Base-by-base conservation (phyloP, 2,329 filamentous ascomycete species). In the Drechslerella stenobrocha region DNA sequence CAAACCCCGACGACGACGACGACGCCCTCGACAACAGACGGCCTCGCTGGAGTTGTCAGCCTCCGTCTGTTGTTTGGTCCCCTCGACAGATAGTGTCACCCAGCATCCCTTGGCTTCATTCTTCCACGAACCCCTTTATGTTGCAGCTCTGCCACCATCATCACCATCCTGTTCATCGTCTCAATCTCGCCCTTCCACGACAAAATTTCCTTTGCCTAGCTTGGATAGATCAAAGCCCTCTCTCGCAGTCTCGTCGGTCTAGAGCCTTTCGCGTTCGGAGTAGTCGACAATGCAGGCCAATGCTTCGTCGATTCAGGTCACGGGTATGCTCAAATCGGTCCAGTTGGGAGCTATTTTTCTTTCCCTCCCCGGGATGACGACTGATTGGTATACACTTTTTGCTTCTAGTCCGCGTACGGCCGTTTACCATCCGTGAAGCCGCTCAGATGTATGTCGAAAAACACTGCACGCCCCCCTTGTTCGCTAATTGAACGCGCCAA, bases 351-450 rank as follows among this genome's bases (percentile, higher is more conserved):
- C 34, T 15, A 3, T 4, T 37, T 13, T 4, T 13, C 15, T 7
- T 42, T 18, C 4, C 8, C 4, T 42, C 4, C 37, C 4, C n/a
- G 2, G 37, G 4, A 18, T 20, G 15, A 20, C 15, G 15, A 4
- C 37, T 42, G 22, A 18, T 20, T 18, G 15, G 8, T 37, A 9
- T 11, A 48, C 13, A 8, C 18, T 22, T 22, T 15, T 35, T 15
- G 37, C 7, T 24, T 45, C 26, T 35, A 86, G 85, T 88, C 70
- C 84, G 85, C 74, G 85, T 88, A 72, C 83, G 85, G 72, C 85
- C 85, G 3, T 88, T 88, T 73, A 88, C 85, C 8, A 96, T 97
- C 73, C 83, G 90, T 79, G 93, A 98, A 81, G 93, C 93, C 72
- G 93, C 93, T 37, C 92, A 97, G 79, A 79, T 98, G 81, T 87